These are phyloP conservation scores for Casuarina equisetifolia DNA, from an alignment of 306 rosid species.

Conservation along the genomic window DNA sequence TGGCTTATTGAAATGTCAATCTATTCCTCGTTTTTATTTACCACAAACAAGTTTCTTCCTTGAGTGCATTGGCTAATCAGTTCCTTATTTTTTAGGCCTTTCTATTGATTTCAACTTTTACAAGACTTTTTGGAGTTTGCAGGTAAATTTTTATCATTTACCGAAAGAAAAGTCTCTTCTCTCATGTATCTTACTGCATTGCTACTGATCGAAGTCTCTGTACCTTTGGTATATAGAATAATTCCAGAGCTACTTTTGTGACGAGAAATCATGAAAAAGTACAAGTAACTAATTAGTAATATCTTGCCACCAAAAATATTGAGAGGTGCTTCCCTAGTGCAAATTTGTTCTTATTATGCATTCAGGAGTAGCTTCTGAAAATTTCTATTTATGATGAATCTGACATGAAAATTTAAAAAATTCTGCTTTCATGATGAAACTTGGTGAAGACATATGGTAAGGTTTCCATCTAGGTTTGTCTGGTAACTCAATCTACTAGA, in stretches of 20 bases:
- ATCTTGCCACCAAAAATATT: not conserved
- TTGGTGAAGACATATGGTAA: not conserved
- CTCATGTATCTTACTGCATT: conserved; percentile 11
- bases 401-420: no score
- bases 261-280: not conserved
- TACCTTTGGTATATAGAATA: conserved; percentile 9
- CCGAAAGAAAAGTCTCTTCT: conserved; percentile 13
- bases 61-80: conserved; percentile 13
- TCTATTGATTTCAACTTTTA: conserved; percentile 97
- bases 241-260: not conserved
- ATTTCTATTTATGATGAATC: no score
- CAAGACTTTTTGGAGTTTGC: conserved; percentile 97
- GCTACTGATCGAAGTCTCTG: conserved; percentile 9
- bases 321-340: no score
- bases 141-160: conserved; percentile 45
- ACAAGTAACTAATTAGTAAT: not conserved
- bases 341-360: no score
- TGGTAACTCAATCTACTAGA: not conserved
- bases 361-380: no score
- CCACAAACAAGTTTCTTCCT: not conserved
- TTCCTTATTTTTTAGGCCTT: conserved; percentile 55
- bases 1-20: conserved; percentile 13
- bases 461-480: not conserved
- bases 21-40: conserved; percentile 3
- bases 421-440: no score